phyloP scores from a whole-genome alignment of 2,329 filamentous ascomycete species.

The Aspergillus quadricinctus region DNA sequence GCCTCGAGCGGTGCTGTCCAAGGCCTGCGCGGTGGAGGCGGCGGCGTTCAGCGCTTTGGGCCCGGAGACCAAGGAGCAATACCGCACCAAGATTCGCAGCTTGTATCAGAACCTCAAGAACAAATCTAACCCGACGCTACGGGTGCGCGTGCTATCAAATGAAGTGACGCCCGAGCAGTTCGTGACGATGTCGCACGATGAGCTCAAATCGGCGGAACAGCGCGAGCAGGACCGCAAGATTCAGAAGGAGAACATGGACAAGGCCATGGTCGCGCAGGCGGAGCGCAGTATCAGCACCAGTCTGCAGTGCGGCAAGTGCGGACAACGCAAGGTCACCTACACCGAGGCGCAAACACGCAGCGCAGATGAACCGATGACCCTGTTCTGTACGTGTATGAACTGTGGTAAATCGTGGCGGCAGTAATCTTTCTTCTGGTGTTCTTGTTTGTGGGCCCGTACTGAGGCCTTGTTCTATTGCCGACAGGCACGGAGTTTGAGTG shows the following conservation, averaged over 20 bases:
- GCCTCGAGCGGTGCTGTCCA: slow-evolving; percentile 62
- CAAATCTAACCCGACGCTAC: slow-evolving; percentile 76
- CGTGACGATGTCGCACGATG: slow-evolving; percentile 81
- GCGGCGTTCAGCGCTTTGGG: slow-evolving; percentile 69
- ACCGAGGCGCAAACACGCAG: slow-evolving; percentile 91
- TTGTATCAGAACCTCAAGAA: slow-evolving; percentile 94
- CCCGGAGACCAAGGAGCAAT: slow-evolving; percentile 65
- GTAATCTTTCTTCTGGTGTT: slow-evolving; percentile 18
- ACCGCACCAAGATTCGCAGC: slow-evolving; percentile 84
- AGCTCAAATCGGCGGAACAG: slow-evolving; percentile 83
- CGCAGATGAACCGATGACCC: slow-evolving; percentile 78
- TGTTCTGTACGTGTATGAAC: slow-evolving; percentile 47
- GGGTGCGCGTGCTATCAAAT: slow-evolving; percentile 68
- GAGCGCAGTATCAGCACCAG: slow-evolving; percentile 87
- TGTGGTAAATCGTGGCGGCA: slow-evolving; percentile 47
- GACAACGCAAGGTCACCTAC: slow-evolving; percentile 91
- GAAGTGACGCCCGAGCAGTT: slow-evolving; percentile 69
- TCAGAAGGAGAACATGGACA: slow-evolving; percentile 91
- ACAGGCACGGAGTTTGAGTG: slow-evolving; percentile 15
- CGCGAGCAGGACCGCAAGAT: slow-evolving; percentile 70
- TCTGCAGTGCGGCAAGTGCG: slow-evolving; percentile 86
- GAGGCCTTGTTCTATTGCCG: background rate
- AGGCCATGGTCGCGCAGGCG: slow-evolving; percentile 87
- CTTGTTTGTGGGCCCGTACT: background rate
- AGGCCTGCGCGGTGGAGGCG: slow-evolving; percentile 68